These are phyloP conservation scores for Psilocybe cyanescens DNA, from an alignment of 768 basidiomycete genomes.

Conservation along the genomic window DNA sequence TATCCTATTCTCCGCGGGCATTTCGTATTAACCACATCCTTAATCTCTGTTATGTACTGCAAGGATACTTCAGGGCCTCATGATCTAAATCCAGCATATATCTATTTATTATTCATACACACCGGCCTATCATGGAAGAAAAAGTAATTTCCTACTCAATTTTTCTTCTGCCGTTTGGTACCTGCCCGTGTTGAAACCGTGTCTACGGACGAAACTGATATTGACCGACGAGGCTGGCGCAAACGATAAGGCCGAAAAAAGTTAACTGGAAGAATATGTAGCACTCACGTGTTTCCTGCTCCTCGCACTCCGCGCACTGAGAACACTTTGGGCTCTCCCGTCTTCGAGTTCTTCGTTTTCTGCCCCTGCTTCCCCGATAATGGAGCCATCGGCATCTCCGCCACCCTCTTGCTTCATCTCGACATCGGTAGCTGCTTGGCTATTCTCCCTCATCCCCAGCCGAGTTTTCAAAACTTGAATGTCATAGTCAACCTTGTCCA, in stretches of 20 bases:
- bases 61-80: neutral
- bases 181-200: slow-evolving; percentile 57
- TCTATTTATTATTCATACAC: slow-evolving; percentile 23
- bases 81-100: slow-evolving; percentile 18
- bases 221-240: slow-evolving; percentile 59
- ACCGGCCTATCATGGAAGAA: slow-evolving; percentile 7
- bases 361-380: slow-evolving; percentile 32
- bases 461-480: slow-evolving; percentile 71
- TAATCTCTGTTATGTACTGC: neutral
- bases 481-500: slow-evolving; percentile 89
- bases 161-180: slow-evolving; percentile 63
- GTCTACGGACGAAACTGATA: slow-evolving; percentile 79
- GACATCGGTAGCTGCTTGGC: slow-evolving; percentile 41
- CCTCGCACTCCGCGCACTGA: slow-evolving; percentile 59
- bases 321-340: slow-evolving; percentile 67
- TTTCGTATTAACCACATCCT: neutral
- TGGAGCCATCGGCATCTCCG: slow-evolving; percentile 27
- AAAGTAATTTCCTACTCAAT: slow-evolving; percentile 28
- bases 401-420: slow-evolving; percentile 39
- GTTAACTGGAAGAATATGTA: neutral
- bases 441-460: slow-evolving; percentile 50
- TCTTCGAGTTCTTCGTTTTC: slow-evolving; percentile 46
- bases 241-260: neutral
- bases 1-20: neutral
- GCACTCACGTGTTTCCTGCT: slow-evolving; percentile 62